Evolutionary conservation across 2,329 filamentous ascomycete species (phyloP).

Genomic region (Aspergillus aculeatinus): DNA sequence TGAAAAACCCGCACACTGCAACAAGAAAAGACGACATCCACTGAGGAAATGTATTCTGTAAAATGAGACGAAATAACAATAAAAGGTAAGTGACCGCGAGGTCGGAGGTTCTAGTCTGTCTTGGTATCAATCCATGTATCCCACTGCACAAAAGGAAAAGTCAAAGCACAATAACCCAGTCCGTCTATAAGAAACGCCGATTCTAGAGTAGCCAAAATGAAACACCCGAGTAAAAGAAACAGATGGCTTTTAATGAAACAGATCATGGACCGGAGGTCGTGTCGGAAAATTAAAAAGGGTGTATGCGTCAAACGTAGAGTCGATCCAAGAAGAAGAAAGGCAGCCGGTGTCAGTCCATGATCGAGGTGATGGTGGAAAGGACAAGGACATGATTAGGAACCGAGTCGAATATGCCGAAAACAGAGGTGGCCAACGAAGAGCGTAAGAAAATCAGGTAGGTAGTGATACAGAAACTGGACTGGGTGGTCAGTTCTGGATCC

Average conservation of each 20-base stretch:
- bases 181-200: slow-evolving; percentile 43
- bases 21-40: slow-evolving; percentile 8
- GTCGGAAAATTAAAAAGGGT: slow-evolving; percentile 17
- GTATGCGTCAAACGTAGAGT: slow-evolving; percentile 12
- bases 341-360: slow-evolving; percentile 22
- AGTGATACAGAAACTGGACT: slow-evolving; percentile 33
- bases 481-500: slow-evolving; percentile 17
- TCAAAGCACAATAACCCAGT: slow-evolving; percentile 25
- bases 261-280: slow-evolving; percentile 21
- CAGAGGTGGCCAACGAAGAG: slow-evolving; percentile 22
- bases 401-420: slow-evolving; percentile 26
- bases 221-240: slow-evolving; percentile 9
- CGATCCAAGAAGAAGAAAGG: slow-evolving; percentile 27
- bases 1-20: slow-evolving; percentile 11
- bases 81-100: slow-evolving; percentile 34
- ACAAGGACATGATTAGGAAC: slow-evolving; percentile 23
- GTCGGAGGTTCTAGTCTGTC: slow-evolving; percentile 39
- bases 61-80: slow-evolving; percentile 17
- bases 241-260: slow-evolving; percentile 28
- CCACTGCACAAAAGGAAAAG: slow-evolving; percentile 22
- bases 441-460: slow-evolving; percentile 19
- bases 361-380: slow-evolving; percentile 18
- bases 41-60: slow-evolving; percentile 2
- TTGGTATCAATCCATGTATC: slow-evolving; percentile 43
- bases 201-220: slow-evolving; percentile 19